Evolutionary conservation across 768 basidiomycete species (phyloP).

Genomic region (Auriculariales sp.): DNA sequence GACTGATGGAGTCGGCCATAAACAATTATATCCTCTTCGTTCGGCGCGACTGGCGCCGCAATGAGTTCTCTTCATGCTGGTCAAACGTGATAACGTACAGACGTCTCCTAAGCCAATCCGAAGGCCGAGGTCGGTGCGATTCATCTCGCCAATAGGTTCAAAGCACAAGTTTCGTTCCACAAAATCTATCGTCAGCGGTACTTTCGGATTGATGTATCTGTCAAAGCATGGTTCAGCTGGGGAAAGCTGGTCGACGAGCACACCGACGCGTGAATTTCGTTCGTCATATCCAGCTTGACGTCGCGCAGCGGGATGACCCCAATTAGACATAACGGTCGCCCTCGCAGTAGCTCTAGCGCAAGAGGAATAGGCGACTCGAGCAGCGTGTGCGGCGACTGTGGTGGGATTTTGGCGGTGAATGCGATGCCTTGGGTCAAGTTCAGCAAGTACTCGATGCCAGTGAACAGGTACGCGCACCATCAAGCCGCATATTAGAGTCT

Average conservation of each 20-base stretch:
- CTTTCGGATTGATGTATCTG: conserved; percentile 2
- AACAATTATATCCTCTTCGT: conserved; percentile 2
- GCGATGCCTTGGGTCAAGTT: neutral
- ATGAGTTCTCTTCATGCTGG: neutral
- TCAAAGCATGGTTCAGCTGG: neutral
- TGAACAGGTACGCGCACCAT: neutral
- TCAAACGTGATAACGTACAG: neutral
- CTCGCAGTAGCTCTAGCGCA: conserved; percentile 4
- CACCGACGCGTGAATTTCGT: conserved; percentile 1
- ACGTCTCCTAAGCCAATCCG: conserved; percentile 3
- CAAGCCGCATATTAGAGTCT: conserved; percentile 3
- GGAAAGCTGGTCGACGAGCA: neutral
- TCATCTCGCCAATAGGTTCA: neutral
- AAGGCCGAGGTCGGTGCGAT: neutral
- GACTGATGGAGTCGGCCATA: neutral
- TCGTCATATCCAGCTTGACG: neutral
- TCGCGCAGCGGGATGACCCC: neutral
- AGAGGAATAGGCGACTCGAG: conserved; percentile 3
- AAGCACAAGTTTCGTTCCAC: conserved; percentile 4
- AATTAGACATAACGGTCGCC: conserved; percentile 3
- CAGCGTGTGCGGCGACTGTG: conserved; percentile 1
- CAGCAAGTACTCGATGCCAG: neutral
- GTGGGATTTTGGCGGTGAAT: neutral
- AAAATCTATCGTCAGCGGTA: neutral
- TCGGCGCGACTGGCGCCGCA: neutral